A percentile compares a stretch with the other conserved stretches of the same genome.
phyloP scores from a whole-genome alignment of 345 rosid species.

The Conringia planisiliqua region DNA sequence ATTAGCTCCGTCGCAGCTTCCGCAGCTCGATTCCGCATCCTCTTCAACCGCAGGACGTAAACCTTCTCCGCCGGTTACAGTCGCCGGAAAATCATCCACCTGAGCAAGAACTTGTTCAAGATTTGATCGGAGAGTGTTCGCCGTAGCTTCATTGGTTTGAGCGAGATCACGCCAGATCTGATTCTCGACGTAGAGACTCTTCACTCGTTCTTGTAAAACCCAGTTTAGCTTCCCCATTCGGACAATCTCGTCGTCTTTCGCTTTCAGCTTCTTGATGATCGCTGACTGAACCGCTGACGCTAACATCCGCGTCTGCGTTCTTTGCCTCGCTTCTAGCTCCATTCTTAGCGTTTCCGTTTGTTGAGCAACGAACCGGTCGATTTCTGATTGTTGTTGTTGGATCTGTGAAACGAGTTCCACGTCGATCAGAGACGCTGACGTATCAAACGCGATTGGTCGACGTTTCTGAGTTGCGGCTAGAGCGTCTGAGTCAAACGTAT shows the following conservation, averaged over 20 bases:
- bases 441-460: conserved; percentile 27
- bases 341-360: conserved; percentile 56
- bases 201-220: conserved; percentile 71
- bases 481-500: conserved; percentile 33
- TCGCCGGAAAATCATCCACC: conserved; percentile 43
- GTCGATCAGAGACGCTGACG: conserved; percentile 32
- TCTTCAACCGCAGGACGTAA: conserved; percentile 37
- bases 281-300: conserved; percentile 46
- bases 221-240: conserved; percentile 58
- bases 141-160: conserved; percentile 66
- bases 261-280: conserved; percentile 42
- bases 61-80: conserved; percentile 27
- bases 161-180: conserved; percentile 73
- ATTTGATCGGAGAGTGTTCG: conserved; percentile 54
- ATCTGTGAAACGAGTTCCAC: conserved; percentile 43
- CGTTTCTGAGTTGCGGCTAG: conserved; percentile 35
- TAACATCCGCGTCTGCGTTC: conserved; percentile 52
- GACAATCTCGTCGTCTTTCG: conserved; percentile 72
- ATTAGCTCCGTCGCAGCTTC: conserved; percentile 45
- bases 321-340: conserved; percentile 60
- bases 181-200: conserved; percentile 55
- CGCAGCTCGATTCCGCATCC: conserved; percentile 66
- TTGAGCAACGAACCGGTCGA: conserved; percentile 48
- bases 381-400: conserved; percentile 53
- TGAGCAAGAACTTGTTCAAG: conserved; percentile 67